Evolutionary conservation across 331 rosid species (phyloP).

Genomic region (Ulmus americana): DNA sequence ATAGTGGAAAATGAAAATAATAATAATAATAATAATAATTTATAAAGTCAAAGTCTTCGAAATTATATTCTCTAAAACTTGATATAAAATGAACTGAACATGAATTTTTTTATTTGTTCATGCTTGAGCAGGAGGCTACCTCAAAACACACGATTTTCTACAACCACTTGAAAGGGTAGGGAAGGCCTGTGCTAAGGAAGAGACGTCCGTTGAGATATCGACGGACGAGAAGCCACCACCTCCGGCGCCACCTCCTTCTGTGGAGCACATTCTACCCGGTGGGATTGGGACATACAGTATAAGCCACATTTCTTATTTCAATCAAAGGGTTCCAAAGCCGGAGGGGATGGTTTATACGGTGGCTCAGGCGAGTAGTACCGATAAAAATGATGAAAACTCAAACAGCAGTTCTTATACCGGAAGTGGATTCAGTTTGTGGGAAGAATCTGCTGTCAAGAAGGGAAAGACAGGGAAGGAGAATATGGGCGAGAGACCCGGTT

Average conservation of each 20-base stretch:
- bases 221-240: slow-evolving; percentile 40
- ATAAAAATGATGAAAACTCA: slow-evolving; percentile 76
- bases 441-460: slow-evolving; percentile 62
- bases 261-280: slow-evolving; percentile 79
- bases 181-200: slow-evolving; percentile 55
- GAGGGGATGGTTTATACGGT: slow-evolving; percentile 49
- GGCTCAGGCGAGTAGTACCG: slow-evolving; percentile 52
- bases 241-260: slow-evolving; percentile 41
- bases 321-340: slow-evolving; percentile 67
- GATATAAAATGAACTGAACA: too few relatives aligned
- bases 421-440: slow-evolving; percentile 93
- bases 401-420: slow-evolving; percentile 76
- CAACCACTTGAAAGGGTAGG: slow-evolving; percentile 71
- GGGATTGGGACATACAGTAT: slow-evolving; percentile 97
- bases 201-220: slow-evolving; percentile 43
- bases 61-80: too few relatives aligned
- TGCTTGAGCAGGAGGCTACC: slow-evolving; percentile 47
- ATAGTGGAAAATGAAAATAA: too few relatives aligned
- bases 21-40: too few relatives aligned
- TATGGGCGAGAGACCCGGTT: slow-evolving; percentile 41
- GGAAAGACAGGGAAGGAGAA: slow-evolving; percentile 96
- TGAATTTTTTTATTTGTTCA: background rate
- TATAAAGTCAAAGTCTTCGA: too few relatives aligned
- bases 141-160: slow-evolving; percentile 86
- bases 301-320: slow-evolving; percentile 65